These are phyloP conservation scores for Clitoria ternatea DNA, from an alignment of 306 rosid species.

Conservation along the genomic window DNA sequence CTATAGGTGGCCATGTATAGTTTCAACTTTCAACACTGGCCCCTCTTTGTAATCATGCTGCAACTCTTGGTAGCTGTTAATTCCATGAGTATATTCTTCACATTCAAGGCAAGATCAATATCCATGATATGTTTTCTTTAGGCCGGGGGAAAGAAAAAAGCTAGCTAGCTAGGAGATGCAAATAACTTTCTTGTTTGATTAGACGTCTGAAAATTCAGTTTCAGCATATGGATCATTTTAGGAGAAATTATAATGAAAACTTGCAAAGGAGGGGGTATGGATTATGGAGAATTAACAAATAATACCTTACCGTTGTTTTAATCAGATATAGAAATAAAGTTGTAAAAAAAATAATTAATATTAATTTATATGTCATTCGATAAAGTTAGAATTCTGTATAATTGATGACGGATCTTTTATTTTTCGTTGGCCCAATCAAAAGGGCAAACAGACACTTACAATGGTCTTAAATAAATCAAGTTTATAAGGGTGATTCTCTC, in stretches of 20 bases:
- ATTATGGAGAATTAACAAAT: neutral
- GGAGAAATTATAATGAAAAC: neutral
- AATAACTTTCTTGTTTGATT: constrained; percentile 16
- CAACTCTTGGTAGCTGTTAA: constrained; percentile 13
- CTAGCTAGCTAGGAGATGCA: constrained; percentile 6
- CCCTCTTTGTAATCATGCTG: constrained; percentile 33
- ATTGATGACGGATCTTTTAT: too few relatives aligned
- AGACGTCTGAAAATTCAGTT: constrained; percentile 21
- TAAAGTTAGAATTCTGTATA: too few relatives aligned
- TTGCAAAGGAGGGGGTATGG: neutral
- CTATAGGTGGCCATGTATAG: constrained; percentile 18
- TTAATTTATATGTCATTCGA: too few relatives aligned
- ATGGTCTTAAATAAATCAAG: neutral
- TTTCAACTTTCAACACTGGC: constrained; percentile 33
- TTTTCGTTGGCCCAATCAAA: too few relatives aligned
- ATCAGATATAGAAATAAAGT: too few relatives aligned
- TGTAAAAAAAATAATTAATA: too few relatives aligned
- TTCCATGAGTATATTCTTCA: constrained; percentile 29
- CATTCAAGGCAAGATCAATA: constrained; percentile 12
- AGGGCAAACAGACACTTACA: too few relatives aligned
- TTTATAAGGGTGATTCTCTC: neutral
- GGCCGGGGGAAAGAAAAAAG: neutral
- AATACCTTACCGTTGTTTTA: too few relatives aligned
- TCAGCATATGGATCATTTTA: constrained; percentile 3
- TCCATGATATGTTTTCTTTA: neutral